A percentile compares a stretch with the other conserved stretches of the same genome.
Conservation (phyloP, 331 rosid genomes). For the Malus hybrid region DNA sequence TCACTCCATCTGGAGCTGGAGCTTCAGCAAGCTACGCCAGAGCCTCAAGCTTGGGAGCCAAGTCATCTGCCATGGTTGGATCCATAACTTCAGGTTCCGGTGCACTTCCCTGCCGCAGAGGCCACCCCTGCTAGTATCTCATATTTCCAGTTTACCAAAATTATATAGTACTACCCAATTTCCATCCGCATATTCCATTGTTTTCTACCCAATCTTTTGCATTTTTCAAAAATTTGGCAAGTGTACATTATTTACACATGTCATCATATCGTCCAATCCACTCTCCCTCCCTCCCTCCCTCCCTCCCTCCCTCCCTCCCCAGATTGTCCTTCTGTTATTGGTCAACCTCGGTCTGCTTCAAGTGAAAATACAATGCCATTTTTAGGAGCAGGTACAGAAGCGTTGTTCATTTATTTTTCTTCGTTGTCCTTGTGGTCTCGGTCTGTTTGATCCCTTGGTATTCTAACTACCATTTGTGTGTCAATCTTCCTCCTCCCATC, state of each 20-base stretch:
- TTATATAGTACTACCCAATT: conserved; percentile 25
- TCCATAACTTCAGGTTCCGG: conserved; percentile 77
- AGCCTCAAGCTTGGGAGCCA: conserved; percentile 97
- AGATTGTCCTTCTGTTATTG: conserved; percentile 35
- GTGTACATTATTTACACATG: conserved; percentile 84
- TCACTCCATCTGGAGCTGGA: conserved; percentile 95
- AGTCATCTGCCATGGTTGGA: conserved; percentile 90
- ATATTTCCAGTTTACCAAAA: conserved; percentile 22
- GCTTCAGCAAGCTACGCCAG: conserved; percentile 93
- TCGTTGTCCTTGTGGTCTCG: neutral
- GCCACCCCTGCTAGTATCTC: conserved; percentile 41
- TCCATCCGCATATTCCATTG: conserved; percentile 21
- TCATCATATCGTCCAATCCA: conserved; percentile 29
- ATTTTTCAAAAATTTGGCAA: conserved; percentile 43
- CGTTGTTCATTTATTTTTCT: conserved; percentile 41
- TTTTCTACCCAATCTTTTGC: conserved; percentile 11
- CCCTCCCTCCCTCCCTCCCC: conserved; percentile 2
- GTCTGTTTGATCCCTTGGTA: conserved; percentile 1
- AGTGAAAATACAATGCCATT: conserved; percentile 38
- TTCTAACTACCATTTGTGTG: conserved; percentile 29
- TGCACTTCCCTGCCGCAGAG: conserved; percentile 72
- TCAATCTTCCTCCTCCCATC: conserved; percentile 15
- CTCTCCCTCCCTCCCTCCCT: neutral
- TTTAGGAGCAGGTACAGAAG: conserved; percentile 90
- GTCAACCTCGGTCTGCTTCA: conserved; percentile 95